Evolutionary conservation across 192 early-diverging fungal genomes (phyloP), one percentile per base, ranked within the genome.

Genomic region (Coemansia sp.): DNA sequence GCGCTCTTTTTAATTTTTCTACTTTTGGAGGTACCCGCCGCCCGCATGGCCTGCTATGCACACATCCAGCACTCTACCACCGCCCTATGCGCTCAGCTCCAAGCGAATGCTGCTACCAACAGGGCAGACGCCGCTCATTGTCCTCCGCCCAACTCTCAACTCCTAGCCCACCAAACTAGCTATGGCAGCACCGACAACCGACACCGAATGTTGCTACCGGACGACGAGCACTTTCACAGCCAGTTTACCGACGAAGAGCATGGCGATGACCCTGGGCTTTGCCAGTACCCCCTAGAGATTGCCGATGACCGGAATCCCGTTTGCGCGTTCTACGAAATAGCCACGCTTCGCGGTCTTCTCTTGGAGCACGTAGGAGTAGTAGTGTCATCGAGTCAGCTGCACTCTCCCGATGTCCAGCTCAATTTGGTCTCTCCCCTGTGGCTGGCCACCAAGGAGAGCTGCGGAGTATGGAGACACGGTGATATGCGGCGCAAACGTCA

Each of bases 361-460:
- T 37, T 75, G 18, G 72, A 79, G 65, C 64, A 68, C 14, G 77
- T 79, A 2, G 59, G 62, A 18, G 72, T 79, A 43, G 72, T 70
- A 48, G 68, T 79, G 20, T 66, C 67, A 11, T 59, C 69, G 4
- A 62, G 65, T 13, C 77, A 79, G 55, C 52, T 75, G 28, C 59
- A 79, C 69, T 64, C 77, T 6, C 77, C 77, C 6, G 77, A 79
- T 20, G 72, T 70, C 18, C 72, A 79, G 43, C 61, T 79, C 48
- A 79, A 79, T 62, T 64, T 79, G 6, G 53, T 75, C 3, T n/a
- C 68, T 33, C 77, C 77, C 8, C 53, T 79, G 35, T 75, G 72
- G 77, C 71, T 68, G 45, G 63, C 71, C 7, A 48, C 45, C 4
- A 64, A 68, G 4, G 61, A 73, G 57, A 69, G 65, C 57, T 79